Evolutionary conservation across 306 rosid species (phyloP), one percentile per base, ranked within the genome.

Genomic region (Rosa multiflora): DNA sequence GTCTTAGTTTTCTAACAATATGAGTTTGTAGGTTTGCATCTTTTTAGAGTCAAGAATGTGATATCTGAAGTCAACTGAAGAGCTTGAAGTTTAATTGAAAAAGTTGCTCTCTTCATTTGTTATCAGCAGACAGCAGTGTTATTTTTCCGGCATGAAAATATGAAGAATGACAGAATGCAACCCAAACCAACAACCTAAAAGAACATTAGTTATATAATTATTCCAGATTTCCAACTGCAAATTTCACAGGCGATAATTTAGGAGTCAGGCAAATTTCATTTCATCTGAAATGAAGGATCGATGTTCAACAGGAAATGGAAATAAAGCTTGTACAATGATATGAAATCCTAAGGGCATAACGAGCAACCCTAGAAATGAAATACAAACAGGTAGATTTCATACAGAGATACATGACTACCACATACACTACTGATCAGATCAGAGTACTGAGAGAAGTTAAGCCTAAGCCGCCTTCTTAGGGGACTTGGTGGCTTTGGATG

Each of bases 401-500:
- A 79, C 67, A 76, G 44, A 69, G 63, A 61, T 43, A 44, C 67
- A 75, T 14, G 49, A 26, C 73, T 69, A n/a, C 14, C 43, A 26
- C 20, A 62, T 4, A 61, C 70, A 76, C 46, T 56, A 26, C 44
- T 10, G 11, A 55, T 53, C 71, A 17, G 11, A 56, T 53, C 71
- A 26, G 48, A 72, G 29, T 44, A 29, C 40, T 15, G 44, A 8
- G 56, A 62, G 3, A 69, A 39, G 71, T 76, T 46, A 69, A 12
- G 77, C 81, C 70, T 66, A 66, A 17, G 71, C 71, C 23, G 48
- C 71, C 75, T 80, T 83, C 76, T 70, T 78, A 8, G 81, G 84
- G 63, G 87, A 83, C 80, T 75, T 77, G 76, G 87, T 76, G 29
- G 78, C 77, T 62, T 81, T 86, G 26, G 83, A 69, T 5, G 89